Conservation (phyloP, 371 early-diverging fungal genomes). For the Apophysomyces ossiformis region DNA sequence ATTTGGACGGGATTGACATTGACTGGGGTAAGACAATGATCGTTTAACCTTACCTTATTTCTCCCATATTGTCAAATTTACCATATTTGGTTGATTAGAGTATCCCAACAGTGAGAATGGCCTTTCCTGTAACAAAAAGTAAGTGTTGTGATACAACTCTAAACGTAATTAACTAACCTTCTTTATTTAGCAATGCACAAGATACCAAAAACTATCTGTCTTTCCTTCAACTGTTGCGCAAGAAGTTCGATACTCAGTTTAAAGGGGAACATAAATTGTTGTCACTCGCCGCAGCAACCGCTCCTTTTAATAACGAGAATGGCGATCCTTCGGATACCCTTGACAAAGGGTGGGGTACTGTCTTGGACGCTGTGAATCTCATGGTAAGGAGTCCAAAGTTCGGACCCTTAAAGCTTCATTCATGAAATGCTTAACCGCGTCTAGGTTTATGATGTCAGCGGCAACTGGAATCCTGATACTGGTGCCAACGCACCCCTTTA, state of each 20-base stretch:
- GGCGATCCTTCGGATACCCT: conserved; percentile 24
- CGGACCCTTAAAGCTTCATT: conserved; percentile 50
- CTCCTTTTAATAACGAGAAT: conserved; percentile 29
- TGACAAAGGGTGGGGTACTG: conserved; percentile 18
- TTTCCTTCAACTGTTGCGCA: conserved; percentile 27
- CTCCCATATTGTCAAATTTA: not conserved
- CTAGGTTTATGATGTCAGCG: conserved; percentile 48
- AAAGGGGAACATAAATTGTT: conserved; percentile 34
- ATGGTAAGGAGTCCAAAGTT: conserved; percentile 22
- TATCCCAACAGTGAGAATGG: conserved; percentile 47
- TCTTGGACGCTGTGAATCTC: conserved; percentile 28
- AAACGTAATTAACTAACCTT: not conserved
- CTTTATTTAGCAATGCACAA: conserved; percentile 32
- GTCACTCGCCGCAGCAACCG: conserved; percentile 28
- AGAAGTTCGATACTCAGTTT: conserved; percentile 24
- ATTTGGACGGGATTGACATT: conserved; percentile 64
- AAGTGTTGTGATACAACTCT: conserved; percentile 1
- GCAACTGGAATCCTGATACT: conserved; percentile 30
- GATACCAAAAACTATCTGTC: conserved; percentile 58
- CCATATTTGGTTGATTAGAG: conserved; percentile 24
- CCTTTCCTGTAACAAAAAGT: conserved; percentile 42
- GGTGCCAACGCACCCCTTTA: conserved; percentile 72
- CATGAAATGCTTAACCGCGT: not conserved
- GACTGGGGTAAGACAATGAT: conserved; percentile 52
- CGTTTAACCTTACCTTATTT: not conserved